Percentiles rank a stretch among this genome's conserved stretches.
phyloP scores from a whole-genome alignment of 2,329 filamentous ascomycete species.

The Sporothrix pseudoabietina region DNA sequence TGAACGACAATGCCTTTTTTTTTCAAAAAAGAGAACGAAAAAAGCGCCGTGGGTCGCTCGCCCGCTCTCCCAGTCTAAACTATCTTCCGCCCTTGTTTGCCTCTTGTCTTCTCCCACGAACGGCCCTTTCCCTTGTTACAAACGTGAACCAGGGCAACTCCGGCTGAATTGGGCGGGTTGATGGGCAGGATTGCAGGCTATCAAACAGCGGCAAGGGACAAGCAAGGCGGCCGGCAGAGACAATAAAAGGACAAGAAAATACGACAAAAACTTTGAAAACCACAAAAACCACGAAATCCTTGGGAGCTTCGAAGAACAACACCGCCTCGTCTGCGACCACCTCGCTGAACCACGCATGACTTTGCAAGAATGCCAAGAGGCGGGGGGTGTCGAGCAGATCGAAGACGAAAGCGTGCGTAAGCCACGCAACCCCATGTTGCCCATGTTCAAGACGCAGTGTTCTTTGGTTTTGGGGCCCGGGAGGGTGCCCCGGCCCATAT shows the following conservation, averaged over 20 bases:
- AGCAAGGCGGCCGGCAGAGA: background rate
- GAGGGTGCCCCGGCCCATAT: background rate
- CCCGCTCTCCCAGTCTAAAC: background rate
- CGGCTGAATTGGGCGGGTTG: constrained; percentile 24
- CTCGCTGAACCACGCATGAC: constrained; percentile 1
- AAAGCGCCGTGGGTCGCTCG: background rate
- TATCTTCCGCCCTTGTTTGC: background rate
- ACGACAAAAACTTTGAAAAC: background rate
- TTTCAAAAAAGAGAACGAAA: background rate
- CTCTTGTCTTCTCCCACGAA: background rate
- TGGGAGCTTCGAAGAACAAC: background rate
- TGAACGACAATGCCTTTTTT: background rate
- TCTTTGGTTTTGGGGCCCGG: background rate
- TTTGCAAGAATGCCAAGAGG: constrained; percentile 22
- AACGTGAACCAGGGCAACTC: constrained; percentile 9
- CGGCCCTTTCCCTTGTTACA: background rate
- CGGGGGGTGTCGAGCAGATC: constrained; percentile 10
- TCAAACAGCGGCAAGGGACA: constrained; percentile 20
- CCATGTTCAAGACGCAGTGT: constrained; percentile 13
- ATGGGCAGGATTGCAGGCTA: constrained; percentile 10
- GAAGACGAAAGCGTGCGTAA: constrained; percentile 19
- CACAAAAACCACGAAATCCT: background rate
- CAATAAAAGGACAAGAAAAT: background rate
- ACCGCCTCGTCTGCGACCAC: background rate
- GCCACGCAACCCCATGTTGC: constrained; percentile 8